Evolutionary conservation across 2,329 filamentous ascomycete species (phyloP).

Genomic region (Fonsecaea monophora): DNA sequence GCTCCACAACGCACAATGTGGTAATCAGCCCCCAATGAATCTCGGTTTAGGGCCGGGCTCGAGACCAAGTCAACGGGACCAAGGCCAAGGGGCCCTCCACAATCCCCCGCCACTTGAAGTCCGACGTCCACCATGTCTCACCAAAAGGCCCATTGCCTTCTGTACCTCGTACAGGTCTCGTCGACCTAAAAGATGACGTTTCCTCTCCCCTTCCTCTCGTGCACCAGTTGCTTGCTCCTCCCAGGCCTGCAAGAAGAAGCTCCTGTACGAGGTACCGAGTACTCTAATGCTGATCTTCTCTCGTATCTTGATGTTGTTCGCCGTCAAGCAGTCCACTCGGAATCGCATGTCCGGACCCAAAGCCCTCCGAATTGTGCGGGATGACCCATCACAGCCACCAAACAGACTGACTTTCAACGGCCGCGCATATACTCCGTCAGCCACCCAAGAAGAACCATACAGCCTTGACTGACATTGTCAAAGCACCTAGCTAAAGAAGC

Average conservation of each 20-base stretch:
- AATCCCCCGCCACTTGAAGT: constrained; percentile 2
- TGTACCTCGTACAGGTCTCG: background rate
- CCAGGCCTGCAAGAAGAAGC: background rate
- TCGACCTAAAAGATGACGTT: background rate
- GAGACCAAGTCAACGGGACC: background rate
- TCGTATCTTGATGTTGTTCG: background rate
- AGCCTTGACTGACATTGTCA: background rate
- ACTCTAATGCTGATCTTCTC: background rate
- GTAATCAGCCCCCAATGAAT: background rate
- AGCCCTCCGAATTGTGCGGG: background rate
- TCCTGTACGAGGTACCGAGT: background rate
- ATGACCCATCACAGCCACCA: background rate
- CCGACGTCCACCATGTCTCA: background rate
- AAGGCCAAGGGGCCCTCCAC: background rate
- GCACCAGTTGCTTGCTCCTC: background rate
- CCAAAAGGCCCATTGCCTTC: background rate
- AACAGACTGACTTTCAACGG: constrained; percentile 1
- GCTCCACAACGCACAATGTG: background rate
- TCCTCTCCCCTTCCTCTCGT: background rate
- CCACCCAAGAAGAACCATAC: background rate
- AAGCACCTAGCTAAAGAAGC: background rate
- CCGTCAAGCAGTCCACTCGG: background rate
- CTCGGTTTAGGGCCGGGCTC: constrained; percentile 3
- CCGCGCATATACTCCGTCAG: background rate
- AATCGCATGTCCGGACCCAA: background rate